A percentile compares a stretch with the other conserved stretches of the same genome.
phyloP scores from a whole-genome alignment of 345 rosid species.

The Streptanthus diversifolius region DNA sequence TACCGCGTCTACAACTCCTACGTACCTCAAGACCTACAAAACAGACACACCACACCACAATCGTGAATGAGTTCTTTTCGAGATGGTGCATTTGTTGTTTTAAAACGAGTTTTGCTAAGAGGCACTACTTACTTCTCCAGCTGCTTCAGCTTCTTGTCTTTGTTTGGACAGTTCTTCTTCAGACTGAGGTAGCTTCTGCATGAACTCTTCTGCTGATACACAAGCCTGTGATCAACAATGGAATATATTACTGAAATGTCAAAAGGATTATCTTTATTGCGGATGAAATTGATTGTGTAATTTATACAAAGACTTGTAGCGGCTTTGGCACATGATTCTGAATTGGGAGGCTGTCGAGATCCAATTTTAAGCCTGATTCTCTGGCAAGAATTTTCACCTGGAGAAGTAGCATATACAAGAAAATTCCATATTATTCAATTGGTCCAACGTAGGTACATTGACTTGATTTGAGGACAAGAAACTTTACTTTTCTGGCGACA shows the following conservation, averaged over 20 bases:
- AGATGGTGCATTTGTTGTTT: neutral
- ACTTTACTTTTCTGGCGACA: conserved; percentile 88
- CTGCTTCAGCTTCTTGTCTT: conserved; percentile 74
- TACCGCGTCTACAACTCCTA: conserved; percentile 77
- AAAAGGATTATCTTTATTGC: neutral
- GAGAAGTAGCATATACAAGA: neutral
- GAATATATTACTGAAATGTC: neutral
- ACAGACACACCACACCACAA: neutral
- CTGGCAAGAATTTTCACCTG: conserved; percentile 97
- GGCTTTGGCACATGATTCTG: conserved; percentile 90
- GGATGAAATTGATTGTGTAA: neutral
- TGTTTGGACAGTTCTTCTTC: conserved; percentile 64
- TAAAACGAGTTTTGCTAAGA: neutral
- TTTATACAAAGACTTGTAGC: conserved; percentile 41
- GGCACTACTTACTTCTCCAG: conserved; percentile 71
- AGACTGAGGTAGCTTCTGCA: conserved; percentile 68
- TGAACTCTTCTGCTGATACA: conserved; percentile 84
- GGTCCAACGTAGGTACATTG: neutral
- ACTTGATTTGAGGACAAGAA: neutral
- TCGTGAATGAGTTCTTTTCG: conserved; percentile 6
- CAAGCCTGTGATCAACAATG: conserved; percentile 45
- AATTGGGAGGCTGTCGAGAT: conserved; percentile 77
- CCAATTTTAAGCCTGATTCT: conserved; percentile 92
- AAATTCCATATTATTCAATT: neutral
- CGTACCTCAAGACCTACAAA: conserved; percentile 79